Conservation (phyloP, 306 rosid genomes). For the Herpetospermum pedunculosum region DNA sequence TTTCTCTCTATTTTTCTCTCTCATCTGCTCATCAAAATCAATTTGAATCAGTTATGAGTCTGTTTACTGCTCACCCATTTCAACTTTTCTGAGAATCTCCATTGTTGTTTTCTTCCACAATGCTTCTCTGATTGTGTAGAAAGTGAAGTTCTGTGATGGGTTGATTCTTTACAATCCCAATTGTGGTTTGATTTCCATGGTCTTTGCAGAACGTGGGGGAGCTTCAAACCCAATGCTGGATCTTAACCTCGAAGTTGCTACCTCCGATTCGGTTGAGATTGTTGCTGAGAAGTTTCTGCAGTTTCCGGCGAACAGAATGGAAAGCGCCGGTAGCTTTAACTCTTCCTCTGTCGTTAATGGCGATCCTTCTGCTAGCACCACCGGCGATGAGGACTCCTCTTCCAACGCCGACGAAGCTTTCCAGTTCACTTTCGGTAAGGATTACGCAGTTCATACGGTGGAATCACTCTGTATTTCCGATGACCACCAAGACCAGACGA, state of each 20-base stretch:
- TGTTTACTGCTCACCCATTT: conserved; percentile 2
- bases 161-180: neutral
- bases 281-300: conserved; percentile 18
- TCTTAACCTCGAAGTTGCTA: conserved; percentile 55
- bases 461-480: neutral
- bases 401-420: conserved; percentile 25
- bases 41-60: neutral
- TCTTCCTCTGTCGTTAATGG: conserved; percentile 49
- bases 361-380: conserved; percentile 23
- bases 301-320: conserved; percentile 27
- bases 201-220: neutral
- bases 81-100: neutral
- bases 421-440: conserved; percentile 25
- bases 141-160: neutral
- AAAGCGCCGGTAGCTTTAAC: conserved; percentile 57
- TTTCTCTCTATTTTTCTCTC: neutral
- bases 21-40: neutral
- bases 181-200: neutral
- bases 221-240: conserved; percentile 44
- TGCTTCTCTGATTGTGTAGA: neutral
- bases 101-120: neutral
- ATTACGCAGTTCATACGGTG: neutral
- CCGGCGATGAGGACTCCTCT: conserved; percentile 20
- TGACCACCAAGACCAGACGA: conserved; percentile 30
- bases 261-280: conserved; percentile 16